A percentile compares a stretch with the other conserved stretches of the same genome.
These are phyloP conservation scores for Leucocoprinus leucothites DNA, from an alignment of 768 basidiomycete genomes.

Conservation along the genomic window DNA sequence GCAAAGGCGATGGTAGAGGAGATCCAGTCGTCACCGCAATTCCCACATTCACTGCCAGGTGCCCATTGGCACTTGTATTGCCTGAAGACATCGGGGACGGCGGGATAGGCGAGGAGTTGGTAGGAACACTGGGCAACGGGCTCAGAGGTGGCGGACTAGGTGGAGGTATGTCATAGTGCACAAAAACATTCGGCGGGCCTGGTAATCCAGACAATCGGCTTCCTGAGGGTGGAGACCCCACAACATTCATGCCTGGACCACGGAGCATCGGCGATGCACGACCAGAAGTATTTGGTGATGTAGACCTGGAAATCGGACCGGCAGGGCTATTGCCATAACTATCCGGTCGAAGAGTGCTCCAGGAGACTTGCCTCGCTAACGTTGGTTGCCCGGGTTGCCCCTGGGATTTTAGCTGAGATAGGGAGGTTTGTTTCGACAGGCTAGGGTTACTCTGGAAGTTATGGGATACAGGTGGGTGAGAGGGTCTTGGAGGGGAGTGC, in stretches of 20 bases:
- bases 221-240: constrained; percentile 4
- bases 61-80: constrained; percentile 3
- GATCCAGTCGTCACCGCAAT: constrained; percentile 10
- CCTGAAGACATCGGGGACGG: too few species aligned
- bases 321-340: background rate
- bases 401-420: background rate
- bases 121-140: constrained; percentile 38
- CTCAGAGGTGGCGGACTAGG: constrained; percentile 47
- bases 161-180: constrained; percentile 48
- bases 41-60: constrained; percentile 10
- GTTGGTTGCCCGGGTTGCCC: too few species aligned
- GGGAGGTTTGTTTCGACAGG: background rate
- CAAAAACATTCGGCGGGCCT: constrained; percentile 35
- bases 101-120: background rate
- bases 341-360: constrained; percentile 1
- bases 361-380: background rate
- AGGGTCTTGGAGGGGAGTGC: background rate
- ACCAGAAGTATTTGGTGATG: background rate
- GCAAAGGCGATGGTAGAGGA: constrained; percentile 7
- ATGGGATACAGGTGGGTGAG: background rate
- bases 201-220: constrained; percentile 19
- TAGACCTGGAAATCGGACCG: background rate
- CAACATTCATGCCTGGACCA: background rate
- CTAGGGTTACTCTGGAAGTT: background rate
- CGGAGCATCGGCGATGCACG: constrained; percentile 15